Evolutionary conservation across 306 rosid species (phyloP).

Genomic region (Sicyos edulis): DNA sequence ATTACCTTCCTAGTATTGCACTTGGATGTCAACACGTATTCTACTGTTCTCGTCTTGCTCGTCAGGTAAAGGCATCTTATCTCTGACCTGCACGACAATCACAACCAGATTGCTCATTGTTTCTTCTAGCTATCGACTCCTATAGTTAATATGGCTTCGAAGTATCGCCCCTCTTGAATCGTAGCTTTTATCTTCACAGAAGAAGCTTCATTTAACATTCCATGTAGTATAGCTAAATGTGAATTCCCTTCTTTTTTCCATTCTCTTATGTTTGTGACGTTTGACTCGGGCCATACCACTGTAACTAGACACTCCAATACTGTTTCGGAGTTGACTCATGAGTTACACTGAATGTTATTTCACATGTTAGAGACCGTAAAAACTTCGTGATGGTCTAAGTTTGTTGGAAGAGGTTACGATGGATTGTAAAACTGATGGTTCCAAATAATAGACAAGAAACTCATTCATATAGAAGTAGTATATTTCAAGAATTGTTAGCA

Average conservation of each 20-base stretch:
- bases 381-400: not conserved
- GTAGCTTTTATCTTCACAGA: not conserved
- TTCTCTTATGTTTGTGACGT: not conserved
- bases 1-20: slow-evolving; percentile 9
- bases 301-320: not conserved
- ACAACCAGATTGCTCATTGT: not conserved
- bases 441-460: not conserved
- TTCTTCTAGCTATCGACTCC: not conserved
- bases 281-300: not conserved
- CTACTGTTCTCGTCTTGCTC: not conserved
- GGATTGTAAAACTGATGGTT: not conserved
- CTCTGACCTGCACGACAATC: slow-evolving; percentile 5
- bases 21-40: not conserved
- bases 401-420: not conserved
- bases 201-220: slow-evolving; percentile 7
- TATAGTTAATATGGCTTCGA: not conserved
- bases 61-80: slow-evolving; percentile 2
- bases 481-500: not conserved
- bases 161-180: not conserved
- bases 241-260: not conserved
- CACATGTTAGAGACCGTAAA: not conserved
- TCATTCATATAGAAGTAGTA: not conserved
- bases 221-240: not conserved
- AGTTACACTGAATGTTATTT: not conserved
- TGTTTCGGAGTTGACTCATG: not conserved